Evolutionary conservation across 768 basidiomycete genomes (phyloP), one percentile per base, ranked within the genome.

Genomic region (Podaxis sp.): DNA sequence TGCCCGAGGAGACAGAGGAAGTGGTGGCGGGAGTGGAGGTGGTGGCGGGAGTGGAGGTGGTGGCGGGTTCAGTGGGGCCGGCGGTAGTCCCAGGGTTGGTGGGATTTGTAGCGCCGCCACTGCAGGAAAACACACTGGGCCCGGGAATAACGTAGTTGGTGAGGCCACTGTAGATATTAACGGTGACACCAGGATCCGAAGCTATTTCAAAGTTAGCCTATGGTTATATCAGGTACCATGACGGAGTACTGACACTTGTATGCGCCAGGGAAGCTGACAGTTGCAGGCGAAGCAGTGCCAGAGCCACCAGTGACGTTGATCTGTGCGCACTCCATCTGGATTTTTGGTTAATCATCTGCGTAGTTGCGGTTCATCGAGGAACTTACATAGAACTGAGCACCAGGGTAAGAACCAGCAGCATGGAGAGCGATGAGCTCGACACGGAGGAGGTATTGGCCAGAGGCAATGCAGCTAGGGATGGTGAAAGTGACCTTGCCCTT

Each of bases 321-420:
- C 64, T 83, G 82, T 6, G 77, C 82, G 58, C 82, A 83, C 59
- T 78, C 77, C 79, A 82, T 80, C 79, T 82, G 56, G 40, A 56
- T 46, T 44, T 12, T 33, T 57, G 66, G 4, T 12, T 12, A 55
- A 6, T 50, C 79, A 24, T 49, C 6, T 33, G 11, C 8, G 46
- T 55, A 17, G 56, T 51, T 24, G 58, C 46, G 41, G 20, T 4
- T 17, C 50, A 66, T 15, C 41, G 22, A 50, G 17, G 12, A 48
- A 71, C 76, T 59, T 56, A 80, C 83, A 65, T 84, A 85, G 74
- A 86, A 74, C 60, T 85, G 83, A 24, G 85, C 84, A 40, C 84
- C 84, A 24, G 82, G 83, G 68, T 84, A 84, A 13, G 66, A 70
- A 4, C 64, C 56, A 0, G 77, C 78, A 12, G 67, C 75, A 56